Conservation (phyloP, 345 rosid species). For the Eucalyptus globulus region DNA sequence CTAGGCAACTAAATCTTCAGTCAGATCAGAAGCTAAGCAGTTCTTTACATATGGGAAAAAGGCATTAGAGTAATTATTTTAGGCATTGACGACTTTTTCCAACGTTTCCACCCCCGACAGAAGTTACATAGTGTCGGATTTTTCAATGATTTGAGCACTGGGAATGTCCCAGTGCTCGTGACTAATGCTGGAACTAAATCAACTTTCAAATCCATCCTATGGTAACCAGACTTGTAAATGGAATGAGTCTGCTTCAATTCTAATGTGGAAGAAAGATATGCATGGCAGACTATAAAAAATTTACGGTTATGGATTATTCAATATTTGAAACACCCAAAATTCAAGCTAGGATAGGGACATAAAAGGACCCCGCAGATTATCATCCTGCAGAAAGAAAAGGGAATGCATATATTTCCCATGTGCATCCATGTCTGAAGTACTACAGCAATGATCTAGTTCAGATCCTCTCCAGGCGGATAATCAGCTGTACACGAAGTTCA, state of each 20-base stretch:
- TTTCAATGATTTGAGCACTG: neutral
- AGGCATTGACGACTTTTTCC: neutral
- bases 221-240: neutral
- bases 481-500: neutral
- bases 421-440: neutral
- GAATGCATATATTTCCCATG: neutral
- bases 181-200: neutral
- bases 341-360: neutral
- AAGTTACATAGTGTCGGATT: neutral
- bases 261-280: neutral
- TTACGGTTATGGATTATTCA: neutral
- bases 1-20: neutral
- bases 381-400: neutral
- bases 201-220: neutral
- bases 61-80: neutral
- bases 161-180: neutral
- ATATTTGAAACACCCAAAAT: neutral
- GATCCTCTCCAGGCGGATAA: neutral
- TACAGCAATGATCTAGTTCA: neutral
- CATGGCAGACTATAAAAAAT: neutral
- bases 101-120: neutral
- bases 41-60: neutral
- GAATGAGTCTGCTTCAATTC: neutral
- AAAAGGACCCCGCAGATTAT: neutral
- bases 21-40: neutral